Conservation (phyloP, 2,329 filamentous ascomycete genomes). For the Fusarium tjaetaba region DNA sequence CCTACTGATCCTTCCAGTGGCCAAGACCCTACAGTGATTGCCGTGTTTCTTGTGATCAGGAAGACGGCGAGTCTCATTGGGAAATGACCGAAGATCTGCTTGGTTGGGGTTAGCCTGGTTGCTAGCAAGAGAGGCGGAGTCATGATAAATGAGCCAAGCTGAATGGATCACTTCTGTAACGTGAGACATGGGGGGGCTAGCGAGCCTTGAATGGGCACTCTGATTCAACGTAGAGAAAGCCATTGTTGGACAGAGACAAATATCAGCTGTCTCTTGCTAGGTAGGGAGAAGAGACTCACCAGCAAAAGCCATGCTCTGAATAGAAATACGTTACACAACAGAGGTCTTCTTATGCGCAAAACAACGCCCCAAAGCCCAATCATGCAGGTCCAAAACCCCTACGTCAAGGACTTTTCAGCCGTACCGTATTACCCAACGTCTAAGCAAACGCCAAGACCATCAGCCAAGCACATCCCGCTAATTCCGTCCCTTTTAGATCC, state of each 20-base stretch:
- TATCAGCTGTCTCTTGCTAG: not conserved
- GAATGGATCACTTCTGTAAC: constrained; percentile 4
- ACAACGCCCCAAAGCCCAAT: not conserved
- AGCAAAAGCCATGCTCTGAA: not conserved
- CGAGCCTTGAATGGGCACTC: not conserved
- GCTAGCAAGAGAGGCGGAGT: constrained; percentile 12
- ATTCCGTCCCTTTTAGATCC: not conserved
- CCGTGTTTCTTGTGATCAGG: constrained; percentile 15
- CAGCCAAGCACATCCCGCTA: constrained; percentile 5
- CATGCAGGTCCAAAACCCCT: constrained; percentile 20
- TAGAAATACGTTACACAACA: not conserved
- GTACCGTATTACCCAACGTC: constrained; percentile 16
- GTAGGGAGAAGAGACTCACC: not conserved
- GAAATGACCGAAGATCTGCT: not conserved
- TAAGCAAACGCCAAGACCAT: constrained; percentile 1
- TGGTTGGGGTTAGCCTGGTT: constrained; percentile 2
- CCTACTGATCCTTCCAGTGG: not conserved
- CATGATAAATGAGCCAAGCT: constrained; percentile 6
- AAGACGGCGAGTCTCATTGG: not conserved
- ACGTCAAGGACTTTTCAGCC: constrained; percentile 21
- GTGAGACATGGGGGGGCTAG: constrained; percentile 12
- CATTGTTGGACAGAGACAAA: not conserved
- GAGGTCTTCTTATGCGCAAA: not conserved
- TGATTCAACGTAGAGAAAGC: not conserved
- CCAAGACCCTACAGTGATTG: not conserved